These are phyloP conservation scores for Pleurotus giganteus DNA, from an alignment of 768 basidiomycete genomes.

Conservation along the genomic window DNA sequence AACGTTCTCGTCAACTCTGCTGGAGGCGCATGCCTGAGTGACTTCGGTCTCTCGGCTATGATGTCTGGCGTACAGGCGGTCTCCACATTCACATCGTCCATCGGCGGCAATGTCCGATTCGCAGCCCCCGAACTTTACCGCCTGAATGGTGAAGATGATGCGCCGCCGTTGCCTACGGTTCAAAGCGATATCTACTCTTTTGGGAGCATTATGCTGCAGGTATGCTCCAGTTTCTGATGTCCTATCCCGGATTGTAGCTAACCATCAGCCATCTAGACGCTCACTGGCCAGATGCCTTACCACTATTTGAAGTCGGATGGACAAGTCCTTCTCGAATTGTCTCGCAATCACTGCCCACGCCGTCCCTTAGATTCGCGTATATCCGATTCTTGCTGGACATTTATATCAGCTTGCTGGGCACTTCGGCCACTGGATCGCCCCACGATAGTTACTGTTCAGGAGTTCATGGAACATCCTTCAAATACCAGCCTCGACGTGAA, in stretches of 20 bases:
- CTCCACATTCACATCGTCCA: slow-evolving; percentile 23
- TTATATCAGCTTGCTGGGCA: slow-evolving; percentile 8
- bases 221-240: background rate
- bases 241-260: background rate
- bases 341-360: slow-evolving; percentile 1
- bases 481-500: no score
- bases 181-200: slow-evolving; percentile 35
- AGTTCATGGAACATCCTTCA: no score
- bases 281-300: slow-evolving; percentile 10
- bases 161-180: slow-evolving; percentile 10
- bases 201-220: slow-evolving; percentile 28
- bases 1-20: slow-evolving; percentile 34
- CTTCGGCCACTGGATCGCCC: background rate
- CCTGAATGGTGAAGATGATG: slow-evolving; percentile 12
- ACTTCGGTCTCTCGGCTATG: slow-evolving; percentile 34
- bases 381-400: slow-evolving; percentile 1
- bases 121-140: slow-evolving; percentile 31
- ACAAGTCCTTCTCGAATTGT: slow-evolving; percentile 2
- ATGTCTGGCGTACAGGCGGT: slow-evolving; percentile 16
- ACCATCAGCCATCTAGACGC: background rate
- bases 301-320: slow-evolving; percentile 10
- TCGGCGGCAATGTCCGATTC: slow-evolving; percentile 30
- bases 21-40: slow-evolving; percentile 28
- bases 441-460: background rate
- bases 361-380: background rate